These are phyloP conservation scores for Beta lomatogona DNA, from an alignment of 179 eudicot genomes.

Conservation along the genomic window DNA sequence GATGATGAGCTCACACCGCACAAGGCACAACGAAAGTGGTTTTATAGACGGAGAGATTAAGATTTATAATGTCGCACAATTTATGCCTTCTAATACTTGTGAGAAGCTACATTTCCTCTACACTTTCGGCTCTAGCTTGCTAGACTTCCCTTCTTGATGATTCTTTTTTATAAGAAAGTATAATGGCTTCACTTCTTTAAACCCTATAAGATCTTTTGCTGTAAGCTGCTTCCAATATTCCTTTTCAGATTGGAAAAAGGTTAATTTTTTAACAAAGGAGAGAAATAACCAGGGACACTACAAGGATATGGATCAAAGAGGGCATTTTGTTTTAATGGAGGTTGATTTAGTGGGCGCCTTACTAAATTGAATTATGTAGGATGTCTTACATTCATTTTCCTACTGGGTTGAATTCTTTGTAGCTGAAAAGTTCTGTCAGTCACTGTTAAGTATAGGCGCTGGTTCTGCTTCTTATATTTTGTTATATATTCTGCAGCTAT, in stretches of 20 bases:
- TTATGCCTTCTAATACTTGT: background rate
- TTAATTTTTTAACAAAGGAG: background rate
- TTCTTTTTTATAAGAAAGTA: too few relatives aligned
- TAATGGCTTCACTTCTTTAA: background rate
- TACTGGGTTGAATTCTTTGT: too few relatives aligned
- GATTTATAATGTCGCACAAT: background rate
- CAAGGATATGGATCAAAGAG: too few relatives aligned
- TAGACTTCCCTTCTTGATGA: background rate
- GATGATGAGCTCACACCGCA: background rate
- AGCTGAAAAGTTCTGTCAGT: too few relatives aligned
- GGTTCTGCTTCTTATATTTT: too few relatives aligned
- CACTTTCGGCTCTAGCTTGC: background rate
- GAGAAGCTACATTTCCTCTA: background rate
- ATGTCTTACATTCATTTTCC: too few relatives aligned
- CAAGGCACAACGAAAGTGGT: background rate
- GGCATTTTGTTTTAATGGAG: too few relatives aligned
- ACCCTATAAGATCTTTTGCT: background rate
- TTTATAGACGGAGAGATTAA: background rate
- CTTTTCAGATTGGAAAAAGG: background rate
- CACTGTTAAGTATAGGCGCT: too few relatives aligned
- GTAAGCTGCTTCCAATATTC: background rate
- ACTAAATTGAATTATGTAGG: too few relatives aligned
- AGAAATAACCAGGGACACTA: background rate
- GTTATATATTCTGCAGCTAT: too few relatives aligned
- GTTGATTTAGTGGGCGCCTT: too few relatives aligned